Base-by-base conservation (phyloP, 345 rosid genomes). In the Capsella bursapastoris region DNA sequence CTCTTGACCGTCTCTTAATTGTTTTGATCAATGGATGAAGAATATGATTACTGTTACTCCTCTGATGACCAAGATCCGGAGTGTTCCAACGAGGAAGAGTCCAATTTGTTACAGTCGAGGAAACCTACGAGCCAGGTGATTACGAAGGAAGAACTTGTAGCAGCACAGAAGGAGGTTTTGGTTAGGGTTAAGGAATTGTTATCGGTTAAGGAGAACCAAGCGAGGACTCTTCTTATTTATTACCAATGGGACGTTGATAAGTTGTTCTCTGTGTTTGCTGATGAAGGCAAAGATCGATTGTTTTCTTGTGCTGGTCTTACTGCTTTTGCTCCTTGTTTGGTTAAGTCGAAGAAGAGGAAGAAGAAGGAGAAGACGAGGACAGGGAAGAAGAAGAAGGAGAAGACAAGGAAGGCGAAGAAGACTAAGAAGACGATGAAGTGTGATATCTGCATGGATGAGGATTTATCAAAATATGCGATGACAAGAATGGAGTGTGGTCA, bases 401-500 rank as follows among this genome's bases (percentile, higher is more conserved):
- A 7, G 52, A 16, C 2, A 11, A 48, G 1, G 69, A 78, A 85
- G 57, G 25, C 0, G 25, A 15, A n/a, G 18, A 16, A 48, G 22
- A 15, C 7, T 22, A 47, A 52, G 86, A 84, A 7, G 52, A 16
- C 2, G 52, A 48, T 1, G 69, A 78, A 85, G 57, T 94, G 96
- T 45, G 95, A 83, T 58, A 85, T 90, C 43, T 91, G 98, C 83
- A 84, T 88, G 27, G 97, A 91, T 78, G 96, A 91, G 43, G 84
- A 43, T 41, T 27, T 86, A 53, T 57, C 86, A 15, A 75, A 76
- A 51, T 35, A 79, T 61, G 71, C 56, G 49, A 82, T 84, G 35
- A 87, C 95, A 1, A 84, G 84, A 78, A 90, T 94, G 95, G 97
- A 86, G 31, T 94, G 98, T 73, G 84, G 84, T 71, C 97, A 94